Base-by-base conservation (phyloP, 2,329 filamentous ascomycete species). In the Geosmithia flava region DNA sequence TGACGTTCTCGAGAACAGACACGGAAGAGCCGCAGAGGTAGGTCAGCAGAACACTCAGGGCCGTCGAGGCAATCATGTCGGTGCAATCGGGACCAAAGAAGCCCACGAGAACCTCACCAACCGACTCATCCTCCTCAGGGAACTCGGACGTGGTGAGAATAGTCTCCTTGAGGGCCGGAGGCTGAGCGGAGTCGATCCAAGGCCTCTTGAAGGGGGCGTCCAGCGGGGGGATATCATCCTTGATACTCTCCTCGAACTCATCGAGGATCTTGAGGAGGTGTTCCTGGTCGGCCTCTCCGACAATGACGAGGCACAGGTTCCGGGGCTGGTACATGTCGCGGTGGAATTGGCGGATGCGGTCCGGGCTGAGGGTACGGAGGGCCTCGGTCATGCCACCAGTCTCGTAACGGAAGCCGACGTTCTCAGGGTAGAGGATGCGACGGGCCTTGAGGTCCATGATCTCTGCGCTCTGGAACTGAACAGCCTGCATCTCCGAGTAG, bases 311-410 rank as follows among this genome's bases (percentile, higher is more conserved):
- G 53, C 90, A 94, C 51, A 98, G 71, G 59, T 98, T 98, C 62
- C 90, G 91, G 3, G 93, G 93, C 62, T 97, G 91, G 60, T 98
- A 98, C 91, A 98, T 97, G 53, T 90, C 86, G 52, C 82, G 82
- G 64, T 98, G 93, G 58, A 97, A 98, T 50, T 83, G 80, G n/a
- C 93, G 83, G 54, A 98, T 98, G 40, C 89, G 82, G 47, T 96
- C 85, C 2, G 89, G 81, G 0, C 88, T 93, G 44, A 98, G 70
- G 3, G 89, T 81, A 42, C 93, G 82, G 46, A 98, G 74, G 33
- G 89, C 85, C 57, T 95, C 87, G 70, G 94, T 94, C 83, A 96
- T 88, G 15, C 93, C 93, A 13, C 93, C 93, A n/a, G 93, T 98
- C 67, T 98, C 93, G 56, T 96, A 97, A 50, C 91, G 83, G 61